Evolutionary conservation across 2,329 filamentous ascomycete species (phyloP).

Genomic region (Colletotrichum noveboracense): DNA sequence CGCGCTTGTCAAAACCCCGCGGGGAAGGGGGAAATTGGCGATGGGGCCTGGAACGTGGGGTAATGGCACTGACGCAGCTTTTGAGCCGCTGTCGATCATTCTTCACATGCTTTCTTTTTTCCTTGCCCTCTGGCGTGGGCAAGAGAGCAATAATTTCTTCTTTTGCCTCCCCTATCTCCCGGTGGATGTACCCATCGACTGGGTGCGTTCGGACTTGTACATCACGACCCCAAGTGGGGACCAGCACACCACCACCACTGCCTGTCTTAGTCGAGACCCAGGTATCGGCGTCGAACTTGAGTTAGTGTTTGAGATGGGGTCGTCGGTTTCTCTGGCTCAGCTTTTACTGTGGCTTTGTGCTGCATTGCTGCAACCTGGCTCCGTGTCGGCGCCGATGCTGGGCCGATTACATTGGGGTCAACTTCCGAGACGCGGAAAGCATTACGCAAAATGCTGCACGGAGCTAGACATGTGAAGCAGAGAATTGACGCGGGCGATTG

Average conservation of each 20-base stretch:
- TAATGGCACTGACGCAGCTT: background rate
- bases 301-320: background rate
- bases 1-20: background rate
- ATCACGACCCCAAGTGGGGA: background rate
- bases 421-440: background rate
- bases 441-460: background rate
- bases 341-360: background rate
- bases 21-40: background rate
- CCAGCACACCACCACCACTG: background rate
- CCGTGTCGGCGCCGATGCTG: background rate
- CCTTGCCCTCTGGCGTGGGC: background rate
- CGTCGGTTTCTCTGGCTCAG: background rate
- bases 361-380: background rate
- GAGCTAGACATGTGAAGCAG: background rate
- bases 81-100: conserved; percentile 19
- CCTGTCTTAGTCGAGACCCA: background rate
- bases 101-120: conserved; percentile 6
- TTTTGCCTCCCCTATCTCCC: background rate
- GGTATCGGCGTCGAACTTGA: background rate
- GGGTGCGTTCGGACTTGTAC: background rate
- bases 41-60: conserved; percentile 12
- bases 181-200: background rate
- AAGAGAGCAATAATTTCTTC: background rate
- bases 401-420: background rate
- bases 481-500: background rate